Evolutionary conservation across 176 grass and related monocot genomes (phyloP), one percentile per base, ranked within the genome.

Genomic region (Musa troglodytarum): DNA sequence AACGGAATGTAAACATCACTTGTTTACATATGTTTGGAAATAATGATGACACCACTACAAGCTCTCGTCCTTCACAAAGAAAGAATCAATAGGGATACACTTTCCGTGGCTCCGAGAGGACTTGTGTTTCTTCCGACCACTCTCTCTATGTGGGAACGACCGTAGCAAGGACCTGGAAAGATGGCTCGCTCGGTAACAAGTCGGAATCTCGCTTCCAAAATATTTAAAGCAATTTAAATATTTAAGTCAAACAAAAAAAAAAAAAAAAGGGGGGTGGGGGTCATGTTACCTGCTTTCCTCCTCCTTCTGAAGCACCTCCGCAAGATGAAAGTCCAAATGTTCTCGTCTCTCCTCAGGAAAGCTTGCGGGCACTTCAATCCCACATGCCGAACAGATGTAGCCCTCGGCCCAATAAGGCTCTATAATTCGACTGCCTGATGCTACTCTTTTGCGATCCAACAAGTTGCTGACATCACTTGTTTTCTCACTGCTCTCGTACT

Each of bases 301-400:
- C 85, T 92, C n/a, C n/a, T n/a, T 63, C 52, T 96, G 89, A 75
- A 96, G 77, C 53, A 65, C 81, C 81, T 93, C 77, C 53, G 94
- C 90, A 50, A 98, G 83, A 80, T 98, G 94, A 49, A 82, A 91
- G 71, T 93, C 90, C 10, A 84, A 80, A 89, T 97, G 94, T 75
- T 97, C 90, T 80, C 81, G 83, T 53, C 94, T 93, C 76, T 97
- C 94, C 72, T 90, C 83, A 68, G 89, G 82, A 64, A 97, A 97
- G 8, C 84, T 83, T 20, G 63, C 72, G 72, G 90, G 94, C 43
- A 97, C 77, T 68, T 97, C 94, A 82, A 93, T 87, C 55, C 85
- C 77, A 77, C 90, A 97, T 77, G 76, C 25, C 24, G 90, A 97
- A 72, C 94, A 97, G 69, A 96, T 93, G 28, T 93, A 97, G 25